Base-by-base conservation (phyloP, 169 alveolate species). In the Plasmodium fragile region DNA sequence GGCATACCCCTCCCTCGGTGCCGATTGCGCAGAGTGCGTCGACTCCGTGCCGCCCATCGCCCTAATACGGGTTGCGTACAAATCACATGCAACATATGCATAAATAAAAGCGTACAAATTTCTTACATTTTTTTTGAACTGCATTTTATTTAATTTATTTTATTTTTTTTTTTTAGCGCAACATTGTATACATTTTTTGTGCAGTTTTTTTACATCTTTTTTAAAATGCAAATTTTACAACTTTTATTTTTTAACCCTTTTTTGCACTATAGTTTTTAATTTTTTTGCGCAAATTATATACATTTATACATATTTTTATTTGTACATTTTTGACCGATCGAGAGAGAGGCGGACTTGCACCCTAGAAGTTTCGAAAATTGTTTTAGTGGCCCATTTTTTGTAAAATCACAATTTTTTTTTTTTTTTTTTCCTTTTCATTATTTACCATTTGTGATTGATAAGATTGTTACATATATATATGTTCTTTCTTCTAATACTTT, bases 111-210 rank as follows among this genome's bases (percentile, higher is more conserved):
- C 6, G 28, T 80, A 36, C 11, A 80, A 18, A 13, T 28, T 43
- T 30, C 39, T 43, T 80, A 41, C 72, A 45, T 13, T 18, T 78
- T 41, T 25, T 32, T 30, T 39, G 16, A 25, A 10, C 25, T n/a
- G 18, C 28, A 22, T 18, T 16, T 13, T 34, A 18, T n/a, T 45
- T 45, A 65, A 18, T 55, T 77, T n/a, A 78, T 32, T 78, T 77
- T 49, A n/a, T 59, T 59, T 59, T 32, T 77, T 77, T 45, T 59
- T 65, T 65, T 65, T 65, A 65, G 36, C 16, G 75, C n/a, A 65
- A 65, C 22, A 0, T 65, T 1, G 36, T 22, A 10, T 65, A 22
- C 75, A 65, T 28, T 65, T 25, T 28, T 65, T 65, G 75, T 65
- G 75, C 59, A 2, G 6, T 5, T 65, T 65, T 65, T 65, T 65